A percentile compares a stretch with the other conserved stretches of the same genome.
phyloP scores from a whole-genome alignment of 345 rosid species.

The Fremontodendron californicum region DNA sequence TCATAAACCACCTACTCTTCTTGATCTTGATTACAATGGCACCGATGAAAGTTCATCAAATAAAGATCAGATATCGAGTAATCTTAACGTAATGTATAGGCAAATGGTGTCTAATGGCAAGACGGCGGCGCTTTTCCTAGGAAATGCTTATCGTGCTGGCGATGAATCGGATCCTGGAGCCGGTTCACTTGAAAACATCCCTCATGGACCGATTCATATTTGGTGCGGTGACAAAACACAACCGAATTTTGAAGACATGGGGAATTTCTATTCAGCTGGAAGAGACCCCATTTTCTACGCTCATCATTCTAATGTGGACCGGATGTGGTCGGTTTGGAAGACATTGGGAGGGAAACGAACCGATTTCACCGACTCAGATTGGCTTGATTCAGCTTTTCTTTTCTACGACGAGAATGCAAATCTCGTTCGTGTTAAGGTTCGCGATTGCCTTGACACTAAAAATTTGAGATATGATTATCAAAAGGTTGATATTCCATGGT shows the following conservation, averaged over 20 bases:
- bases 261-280: constrained; percentile 55
- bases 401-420: constrained; percentile 61
- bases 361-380: constrained; percentile 46
- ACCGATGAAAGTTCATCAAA: constrained; percentile 7
- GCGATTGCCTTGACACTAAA: constrained; percentile 42
- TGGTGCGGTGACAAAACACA: constrained; percentile 53
- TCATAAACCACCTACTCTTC: constrained; percentile 33
- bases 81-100: constrained; percentile 52
- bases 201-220: constrained; percentile 45
- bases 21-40: constrained; percentile 49
- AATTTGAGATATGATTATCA: constrained; percentile 42
- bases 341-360: constrained; percentile 43
- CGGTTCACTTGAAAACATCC: constrained; percentile 50
- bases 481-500: constrained; percentile 52
- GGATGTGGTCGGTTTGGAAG: constrained; percentile 62
- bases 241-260: constrained; percentile 57
- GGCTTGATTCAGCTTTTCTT: constrained; percentile 48
- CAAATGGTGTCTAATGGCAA: constrained; percentile 56
- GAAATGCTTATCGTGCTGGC: constrained; percentile 50
- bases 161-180: constrained; percentile 46
- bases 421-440: constrained; percentile 50
- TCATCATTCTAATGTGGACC: constrained; percentile 59
- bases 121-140: constrained; percentile 43
- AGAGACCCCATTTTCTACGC: constrained; percentile 58
- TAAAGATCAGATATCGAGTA: constrained; percentile 27